phyloP scores from a whole-genome alignment of 75 land plant genomes.

The Ceratopteris richardii region DNA sequence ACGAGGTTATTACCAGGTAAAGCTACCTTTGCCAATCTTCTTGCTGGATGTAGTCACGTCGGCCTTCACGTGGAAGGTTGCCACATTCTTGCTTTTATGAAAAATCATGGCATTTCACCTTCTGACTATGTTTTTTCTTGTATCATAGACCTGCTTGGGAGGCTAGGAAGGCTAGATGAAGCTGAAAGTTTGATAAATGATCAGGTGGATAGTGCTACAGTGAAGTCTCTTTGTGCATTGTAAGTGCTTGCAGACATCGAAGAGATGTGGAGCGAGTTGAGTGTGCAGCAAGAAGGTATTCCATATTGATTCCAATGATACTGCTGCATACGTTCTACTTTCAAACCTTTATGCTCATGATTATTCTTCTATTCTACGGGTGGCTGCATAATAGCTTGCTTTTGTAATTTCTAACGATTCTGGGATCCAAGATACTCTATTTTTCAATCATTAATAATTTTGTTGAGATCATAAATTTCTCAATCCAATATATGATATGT shows the following conservation, averaged over 20 bases:
- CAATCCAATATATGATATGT: too few species aligned
- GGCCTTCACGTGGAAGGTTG: constrained; percentile 4
- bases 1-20: not conserved
- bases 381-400: too few species aligned
- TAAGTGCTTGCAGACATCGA: constrained; percentile 26
- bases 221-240: constrained; percentile 21
- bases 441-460: too few species aligned
- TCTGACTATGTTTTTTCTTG: constrained; percentile 28
- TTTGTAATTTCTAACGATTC: too few species aligned
- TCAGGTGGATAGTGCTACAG: constrained; percentile 9
- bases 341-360: constrained; percentile 28
- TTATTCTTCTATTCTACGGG: too few species aligned
- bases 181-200: constrained; percentile 34
- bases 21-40: constrained; percentile 6
- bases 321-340: constrained; percentile 36
- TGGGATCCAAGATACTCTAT: too few species aligned
- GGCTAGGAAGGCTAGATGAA: constrained; percentile 39
- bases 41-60: constrained; percentile 4
- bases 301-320: constrained; percentile 36
- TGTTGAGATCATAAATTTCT: too few species aligned
- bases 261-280: constrained; percentile 13
- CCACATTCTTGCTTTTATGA: constrained; percentile 4
- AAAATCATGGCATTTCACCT: constrained; percentile 5
- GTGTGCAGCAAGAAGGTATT: constrained; percentile 25
- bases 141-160: constrained; percentile 36